Base-by-base conservation (phyloP, 2,329 filamentous ascomycete genomes). In the Dactylonectria macrodidyma region DNA sequence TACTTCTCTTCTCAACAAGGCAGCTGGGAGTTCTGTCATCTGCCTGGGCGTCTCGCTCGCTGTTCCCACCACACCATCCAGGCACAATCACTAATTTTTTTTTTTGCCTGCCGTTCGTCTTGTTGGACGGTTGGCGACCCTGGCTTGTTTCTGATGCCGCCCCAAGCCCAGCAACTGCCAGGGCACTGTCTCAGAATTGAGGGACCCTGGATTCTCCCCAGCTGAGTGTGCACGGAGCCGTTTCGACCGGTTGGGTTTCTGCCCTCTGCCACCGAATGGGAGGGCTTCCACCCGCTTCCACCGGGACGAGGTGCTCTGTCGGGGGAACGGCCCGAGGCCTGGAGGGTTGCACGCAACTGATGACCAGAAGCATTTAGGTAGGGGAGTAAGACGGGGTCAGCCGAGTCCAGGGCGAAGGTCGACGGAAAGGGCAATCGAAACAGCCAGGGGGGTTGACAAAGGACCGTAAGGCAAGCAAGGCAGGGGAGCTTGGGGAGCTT, bases 131-230 rank as follows among this genome's bases (percentile, higher is more conserved):
- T 73, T 30, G 26, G 26, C 7, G 72, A 71, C 67, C 65, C 71
- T 66, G 63, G 66, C 38, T 68, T 61, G 73, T 74, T 73, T 75
- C 65, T 70, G 59, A 75, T 59, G 69, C 68, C 56, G 66, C 68
- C 62, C 62, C 71, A 66, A 65, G 69, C 67, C 65, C 56, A 63
- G 66, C 58, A 55, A 62, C 46, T 59, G 54, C 59, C 59, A 48
- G 63, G 64, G 59, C 59, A 47, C 64, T 76, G 74, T 76, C 74
- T 76, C 69, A 75, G 68, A 71, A 68, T 24, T 65, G 26, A 71
- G 73, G 67, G 67, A 71, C 72, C 74, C 68, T 73, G 71, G 47
- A 72, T 73, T 71, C 63, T 63, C 22, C 56, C 59, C 51, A 59
- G 52, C 24, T 55, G 38, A 55, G 50, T 47, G 65, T 66, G 69